Percentiles rank a stretch among this genome's conserved stretches.
Conservation (phyloP, 805 yeast genomes). For the Candida sakaeoensis region DNA sequence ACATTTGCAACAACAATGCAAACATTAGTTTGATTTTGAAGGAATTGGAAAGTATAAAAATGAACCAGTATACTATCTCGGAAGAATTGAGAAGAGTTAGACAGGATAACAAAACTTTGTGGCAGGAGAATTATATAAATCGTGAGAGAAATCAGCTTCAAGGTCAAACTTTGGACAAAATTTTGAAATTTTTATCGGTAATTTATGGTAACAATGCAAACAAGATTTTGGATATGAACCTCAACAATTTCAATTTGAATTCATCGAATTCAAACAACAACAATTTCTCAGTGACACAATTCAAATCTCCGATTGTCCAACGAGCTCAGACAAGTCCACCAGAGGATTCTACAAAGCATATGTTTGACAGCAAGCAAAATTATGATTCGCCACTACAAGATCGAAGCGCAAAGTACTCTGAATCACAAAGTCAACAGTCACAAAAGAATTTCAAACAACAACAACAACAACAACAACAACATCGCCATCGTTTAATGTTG, state of each 20-base stretch:
- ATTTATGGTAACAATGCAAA: slow-evolving; percentile 65
- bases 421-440: background rate
- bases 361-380: no score
- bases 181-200: slow-evolving; percentile 80
- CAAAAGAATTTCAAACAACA: slow-evolving; percentile 8
- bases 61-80: slow-evolving; percentile 74
- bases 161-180: slow-evolving; percentile 82
- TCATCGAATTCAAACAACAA: slow-evolving; percentile 5
- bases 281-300: slow-evolving; percentile 17
- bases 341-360: background rate
- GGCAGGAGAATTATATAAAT: slow-evolving; percentile 84
- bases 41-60: slow-evolving; percentile 73
- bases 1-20: slow-evolving; percentile 19
- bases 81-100: slow-evolving; percentile 82
- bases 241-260: slow-evolving; percentile 7
- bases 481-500: slow-evolving; percentile 38
- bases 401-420: background rate
- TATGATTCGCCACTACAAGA: no score
- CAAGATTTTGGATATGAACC: slow-evolving; percentile 38
- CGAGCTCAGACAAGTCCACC: slow-evolving; percentile 7
- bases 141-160: slow-evolving; percentile 85
- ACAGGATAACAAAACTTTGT: slow-evolving; percentile 81
- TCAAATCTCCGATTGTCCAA: slow-evolving; percentile 5
- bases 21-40: slow-evolving; percentile 53
- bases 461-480: slow-evolving; percentile 15